Evolutionary conservation across 371 early-diverging fungal genomes (phyloP), one percentile per base, ranked within the genome.

Genomic region (Mucor lusitanicus): DNA sequence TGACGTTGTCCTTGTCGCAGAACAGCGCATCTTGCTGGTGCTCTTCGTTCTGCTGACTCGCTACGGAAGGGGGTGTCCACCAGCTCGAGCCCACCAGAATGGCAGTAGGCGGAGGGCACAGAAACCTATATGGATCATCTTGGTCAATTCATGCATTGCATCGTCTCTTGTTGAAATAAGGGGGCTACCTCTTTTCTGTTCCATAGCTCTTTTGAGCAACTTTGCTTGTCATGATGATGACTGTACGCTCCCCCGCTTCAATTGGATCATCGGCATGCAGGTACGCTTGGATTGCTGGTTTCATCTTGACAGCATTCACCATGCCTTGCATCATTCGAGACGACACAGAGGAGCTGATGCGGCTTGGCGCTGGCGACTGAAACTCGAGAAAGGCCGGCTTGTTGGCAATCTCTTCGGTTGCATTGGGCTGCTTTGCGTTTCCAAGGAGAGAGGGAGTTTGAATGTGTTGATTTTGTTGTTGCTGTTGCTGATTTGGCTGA

Each of bases 151-250:
- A 54, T 72, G 33, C 17, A 30, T 3, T 85, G 88, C 23, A 83
- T 7, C 19, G 17, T 8, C 33, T 33, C 6, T 33, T 33, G 48
- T 19, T 39, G 6, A 46, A 35, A 6, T 1, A 13, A 1, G 5
- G 11, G 17, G 4, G 5, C 40, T 53, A 69, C 68, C 92, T 85
- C 72, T 92, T 92, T 65, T 92, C 92, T 15, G 91, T 90, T 21
- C 92, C 92, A 64, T 92, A 92, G 17, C 89, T 89, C 69, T 92
- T 92, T 77, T 92, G 92, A 8, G 91, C 92, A 15, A 92, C 92
- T 66, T 91, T 91, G 25, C 89, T 86, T 15, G 91, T 91, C 65
- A 91, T 73, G 23, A 91, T 85, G 72, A 91, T 79, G 3, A 89
- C 85, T 3, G 88, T 85, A 56, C 88, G 87, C 76, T 90, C 88